Percentiles rank a stretch among this genome's conserved stretches.
Evolutionary conservation across 1,139 yeast species (phyloP).

Genomic region (Chernovozyma sophiae-reginae): DNA sequence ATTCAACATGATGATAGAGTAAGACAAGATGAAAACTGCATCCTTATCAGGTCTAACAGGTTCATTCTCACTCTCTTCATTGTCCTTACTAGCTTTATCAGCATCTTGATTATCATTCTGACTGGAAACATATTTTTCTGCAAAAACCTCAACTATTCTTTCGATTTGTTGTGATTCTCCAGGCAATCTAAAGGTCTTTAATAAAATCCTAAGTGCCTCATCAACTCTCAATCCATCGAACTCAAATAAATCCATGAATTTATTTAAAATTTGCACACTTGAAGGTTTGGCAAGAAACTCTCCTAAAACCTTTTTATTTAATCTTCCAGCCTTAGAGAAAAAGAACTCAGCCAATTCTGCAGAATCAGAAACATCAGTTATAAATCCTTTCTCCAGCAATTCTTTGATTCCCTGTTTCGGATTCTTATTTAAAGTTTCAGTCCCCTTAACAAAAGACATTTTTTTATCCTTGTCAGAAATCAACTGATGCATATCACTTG

Average conservation of each 20-base stretch:
- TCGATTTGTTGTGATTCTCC: slow-evolving; percentile 98
- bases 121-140: slow-evolving; percentile 68
- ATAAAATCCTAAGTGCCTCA: slow-evolving; percentile 80
- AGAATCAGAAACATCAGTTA: slow-evolving; percentile 48
- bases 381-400: slow-evolving; percentile 60
- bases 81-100: not conserved
- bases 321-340: slow-evolving; percentile 70
- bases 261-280: slow-evolving; percentile 54
- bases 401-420: slow-evolving; percentile 72
- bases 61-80: slow-evolving; percentile 22
- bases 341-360: slow-evolving; percentile 72
- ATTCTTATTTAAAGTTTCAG: slow-evolving; percentile 68
- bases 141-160: slow-evolving; percentile 82
- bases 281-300: slow-evolving; percentile 78
- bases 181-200: slow-evolving; percentile 85
- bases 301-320: slow-evolving; percentile 86
- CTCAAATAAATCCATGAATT: slow-evolving; percentile 70
- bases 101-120: slow-evolving; percentile 24
- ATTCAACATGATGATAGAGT: slow-evolving; percentile 72
- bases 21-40: slow-evolving; percentile 67
- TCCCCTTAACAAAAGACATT: slow-evolving; percentile 70
- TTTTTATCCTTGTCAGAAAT: slow-evolving; percentile 50
- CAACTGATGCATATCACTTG: slow-evolving; percentile 1
- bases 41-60: slow-evolving; percentile 66
- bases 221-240: slow-evolving; percentile 79